Evolutionary conservation across 768 basidiomycete genomes (phyloP).

Genomic region (Steccherinum ochraceum): DNA sequence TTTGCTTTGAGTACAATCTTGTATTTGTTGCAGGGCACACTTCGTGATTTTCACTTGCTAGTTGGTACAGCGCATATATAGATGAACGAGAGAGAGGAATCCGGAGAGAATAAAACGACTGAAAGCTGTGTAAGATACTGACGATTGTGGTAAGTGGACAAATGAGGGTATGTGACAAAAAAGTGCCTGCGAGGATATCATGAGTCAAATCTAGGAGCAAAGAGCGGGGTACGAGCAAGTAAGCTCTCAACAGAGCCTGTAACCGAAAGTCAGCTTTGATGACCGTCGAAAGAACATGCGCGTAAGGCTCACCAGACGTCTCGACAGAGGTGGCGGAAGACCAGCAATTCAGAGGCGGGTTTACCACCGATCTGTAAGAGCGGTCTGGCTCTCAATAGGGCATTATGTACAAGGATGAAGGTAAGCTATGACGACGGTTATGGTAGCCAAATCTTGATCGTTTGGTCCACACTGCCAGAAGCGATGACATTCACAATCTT

Average conservation of each 20-base stretch:
- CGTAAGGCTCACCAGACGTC: not conserved
- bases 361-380: not conserved
- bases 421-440: conserved; percentile 21
- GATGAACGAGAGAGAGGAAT: not conserved
- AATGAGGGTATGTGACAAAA: not conserved
- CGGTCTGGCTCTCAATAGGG: not conserved
- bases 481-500: conserved; percentile 67
- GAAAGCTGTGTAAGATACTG: not conserved
- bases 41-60: not conserved
- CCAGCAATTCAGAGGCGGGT: not conserved
- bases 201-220: not conserved
- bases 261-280: not conserved
- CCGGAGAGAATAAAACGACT: not conserved
- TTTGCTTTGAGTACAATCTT: too few species aligned
- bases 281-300: not conserved
- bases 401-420: not conserved
- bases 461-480: conserved; percentile 63
- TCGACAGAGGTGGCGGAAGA: not conserved
- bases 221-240: not conserved
- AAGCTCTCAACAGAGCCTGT: not conserved
- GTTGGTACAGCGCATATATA: not conserved
- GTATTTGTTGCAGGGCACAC: not conserved
- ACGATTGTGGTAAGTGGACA: not conserved
- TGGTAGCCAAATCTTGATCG: conserved; percentile 60
- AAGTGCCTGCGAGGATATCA: not conserved